Conservation (phyloP, 768 basidiomycete genomes). For the Xerocomus brunneocitrinus region DNA sequence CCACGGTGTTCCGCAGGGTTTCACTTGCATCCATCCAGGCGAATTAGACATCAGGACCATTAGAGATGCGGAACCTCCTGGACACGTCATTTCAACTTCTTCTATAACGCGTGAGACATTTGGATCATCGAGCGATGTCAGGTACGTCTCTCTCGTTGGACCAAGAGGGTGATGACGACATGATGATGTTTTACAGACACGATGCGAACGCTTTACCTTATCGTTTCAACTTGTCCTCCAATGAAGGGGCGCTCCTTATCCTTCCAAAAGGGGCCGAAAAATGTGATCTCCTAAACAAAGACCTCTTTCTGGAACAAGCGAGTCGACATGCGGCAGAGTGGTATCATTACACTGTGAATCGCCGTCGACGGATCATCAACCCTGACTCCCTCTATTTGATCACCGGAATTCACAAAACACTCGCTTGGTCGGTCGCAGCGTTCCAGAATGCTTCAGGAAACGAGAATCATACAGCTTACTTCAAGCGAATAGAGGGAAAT, state of each 20-base stretch:
- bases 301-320: constrained; percentile 18
- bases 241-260: constrained; percentile 30
- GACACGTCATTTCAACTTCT: constrained; percentile 3
- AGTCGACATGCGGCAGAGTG: constrained; percentile 17
- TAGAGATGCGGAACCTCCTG: not conserved
- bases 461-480: not conserved
- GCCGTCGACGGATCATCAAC: constrained; percentile 8
- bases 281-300: constrained; percentile 19
- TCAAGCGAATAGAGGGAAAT: constrained; percentile 5
- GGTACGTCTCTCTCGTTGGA: too few species aligned
- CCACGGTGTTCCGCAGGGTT: constrained; percentile 23
- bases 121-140: not conserved
- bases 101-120: not conserved
- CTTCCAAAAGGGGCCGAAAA: constrained; percentile 29
- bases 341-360: constrained; percentile 23
- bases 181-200: not conserved
- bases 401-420: constrained; percentile 3
- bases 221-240: constrained; percentile 9
- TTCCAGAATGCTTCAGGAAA: not conserved
- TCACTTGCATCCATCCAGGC: constrained; percentile 15
- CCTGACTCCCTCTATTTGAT: constrained; percentile 25
- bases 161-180: too few species aligned
- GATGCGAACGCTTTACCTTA: not conserved
- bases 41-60: constrained; percentile 6
- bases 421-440: constrained; percentile 22